Conservation (phyloP, 345 rosid species). For the Gossypium raimondii region DNA sequence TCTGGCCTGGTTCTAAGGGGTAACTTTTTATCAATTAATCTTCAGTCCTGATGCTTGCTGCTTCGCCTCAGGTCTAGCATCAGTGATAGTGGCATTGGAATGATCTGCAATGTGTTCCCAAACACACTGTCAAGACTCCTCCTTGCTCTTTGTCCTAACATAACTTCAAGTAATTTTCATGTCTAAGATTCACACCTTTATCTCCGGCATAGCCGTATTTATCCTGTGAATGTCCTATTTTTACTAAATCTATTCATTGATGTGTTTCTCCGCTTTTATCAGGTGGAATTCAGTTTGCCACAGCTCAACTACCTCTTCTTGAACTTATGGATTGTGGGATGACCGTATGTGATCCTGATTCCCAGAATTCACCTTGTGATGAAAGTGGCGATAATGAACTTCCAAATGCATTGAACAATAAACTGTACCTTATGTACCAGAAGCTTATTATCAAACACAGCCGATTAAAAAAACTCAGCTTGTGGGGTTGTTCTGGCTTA, state of each 20-base stretch:
- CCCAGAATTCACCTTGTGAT: conserved; percentile 30
- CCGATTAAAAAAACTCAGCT: conserved; percentile 76
- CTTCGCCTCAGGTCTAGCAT: conserved; percentile 71
- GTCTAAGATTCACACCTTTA: conserved; percentile 16
- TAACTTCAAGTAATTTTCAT: conserved; percentile 79
- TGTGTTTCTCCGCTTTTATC: conserved; percentile 14
- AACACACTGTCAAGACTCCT: conserved; percentile 74
- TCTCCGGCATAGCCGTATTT: background rate
- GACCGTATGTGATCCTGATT: conserved; percentile 69
- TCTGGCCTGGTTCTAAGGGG: background rate
- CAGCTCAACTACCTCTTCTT: conserved; percentile 90
- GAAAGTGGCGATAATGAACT: conserved; percentile 37
- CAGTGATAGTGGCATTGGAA: conserved; percentile 93
- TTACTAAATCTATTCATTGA: background rate
- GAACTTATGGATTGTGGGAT: conserved; percentile 98
- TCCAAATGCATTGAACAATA: conserved; percentile 43
- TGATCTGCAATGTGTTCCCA: conserved; percentile 90
- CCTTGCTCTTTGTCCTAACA: conserved; percentile 92
- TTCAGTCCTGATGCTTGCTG: conserved; percentile 8
- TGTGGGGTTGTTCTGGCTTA: conserved; percentile 98
- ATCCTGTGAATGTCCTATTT: background rate
- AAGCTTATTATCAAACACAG: conserved; percentile 84
- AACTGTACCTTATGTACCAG: conserved; percentile 60
- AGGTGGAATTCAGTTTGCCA: conserved; percentile 99
- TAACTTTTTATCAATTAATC: conserved; percentile 1